These are phyloP conservation scores for Amoeboaphelidium protococcarum DNA, from an alignment of 371 early-diverging fungal genomes.

Conservation along the genomic window DNA sequence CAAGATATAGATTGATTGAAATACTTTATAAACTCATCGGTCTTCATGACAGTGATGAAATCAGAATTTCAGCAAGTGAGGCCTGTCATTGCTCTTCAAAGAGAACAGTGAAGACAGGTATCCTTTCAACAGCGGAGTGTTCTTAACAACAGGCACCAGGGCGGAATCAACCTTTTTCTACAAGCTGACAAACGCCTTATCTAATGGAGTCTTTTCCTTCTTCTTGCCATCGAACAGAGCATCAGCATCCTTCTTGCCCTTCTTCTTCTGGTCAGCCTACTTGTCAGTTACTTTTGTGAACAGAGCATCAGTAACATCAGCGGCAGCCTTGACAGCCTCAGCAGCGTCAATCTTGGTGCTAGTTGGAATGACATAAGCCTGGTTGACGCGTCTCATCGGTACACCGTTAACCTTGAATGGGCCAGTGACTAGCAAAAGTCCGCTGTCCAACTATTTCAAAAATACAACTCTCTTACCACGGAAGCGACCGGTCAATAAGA, in stretches of 20 bases:
- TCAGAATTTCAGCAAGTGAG: conserved; percentile 2
- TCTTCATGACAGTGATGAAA: too few species aligned
- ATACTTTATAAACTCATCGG: too few species aligned
- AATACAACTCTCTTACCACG: conserved; percentile 94
- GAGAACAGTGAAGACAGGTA: conserved; percentile 2
- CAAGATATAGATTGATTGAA: too few species aligned
- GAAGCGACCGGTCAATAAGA: conserved; percentile 86
- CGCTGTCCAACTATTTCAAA: conserved; percentile 82
- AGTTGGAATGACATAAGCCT: conserved; percentile 93
- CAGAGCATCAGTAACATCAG: not conserved
- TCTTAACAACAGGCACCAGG: not conserved
- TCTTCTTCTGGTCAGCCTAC: not conserved
- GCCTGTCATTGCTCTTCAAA: conserved; percentile 1
- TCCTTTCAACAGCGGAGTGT: not conserved
- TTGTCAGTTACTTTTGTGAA: not conserved
- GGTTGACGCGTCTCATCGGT: conserved; percentile 89
- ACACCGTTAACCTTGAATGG: conserved; percentile 95
- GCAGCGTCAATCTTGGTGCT: conserved; percentile 82
- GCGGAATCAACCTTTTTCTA: conserved; percentile 44
- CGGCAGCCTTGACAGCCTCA: conserved; percentile 11
- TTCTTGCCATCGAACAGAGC: too few species aligned
- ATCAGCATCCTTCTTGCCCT: not conserved
- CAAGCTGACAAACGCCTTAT: not conserved
- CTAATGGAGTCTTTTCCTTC: too few species aligned
- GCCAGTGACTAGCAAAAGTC: conserved; percentile 85